A percentile compares a stretch with the other conserved stretches of the same genome.
Conservation (phyloP, 257 asterid species). For the Forsythia suspensa region DNA sequence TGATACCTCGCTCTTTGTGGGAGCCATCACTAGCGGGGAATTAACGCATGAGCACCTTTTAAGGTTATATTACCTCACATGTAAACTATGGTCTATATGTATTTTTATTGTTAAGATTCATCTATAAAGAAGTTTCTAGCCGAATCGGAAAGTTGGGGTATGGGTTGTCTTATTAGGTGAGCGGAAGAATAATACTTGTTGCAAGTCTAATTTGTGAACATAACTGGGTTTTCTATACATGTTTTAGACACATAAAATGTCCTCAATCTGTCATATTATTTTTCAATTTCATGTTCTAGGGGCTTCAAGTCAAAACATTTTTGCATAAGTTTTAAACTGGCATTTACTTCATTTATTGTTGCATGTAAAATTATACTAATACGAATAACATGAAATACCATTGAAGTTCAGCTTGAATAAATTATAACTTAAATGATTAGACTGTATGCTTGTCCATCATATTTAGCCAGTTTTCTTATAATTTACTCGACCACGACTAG, state of each 20-base stretch:
- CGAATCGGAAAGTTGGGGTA: not conserved
- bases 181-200: not conserved
- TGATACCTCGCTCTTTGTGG: slow-evolving; percentile 75
- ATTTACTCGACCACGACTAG: not conserved
- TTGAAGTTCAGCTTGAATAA: not conserved
- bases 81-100: not conserved
- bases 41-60: slow-evolving; percentile 81
- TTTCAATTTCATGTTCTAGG: not conserved
- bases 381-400: not conserved
- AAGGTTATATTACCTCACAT: slow-evolving; percentile 39
- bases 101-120: not conserved
- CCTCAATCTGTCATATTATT: not conserved
- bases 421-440: not conserved
- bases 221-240: not conserved
- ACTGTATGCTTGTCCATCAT: not conserved
- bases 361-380: not conserved
- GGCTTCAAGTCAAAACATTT: not conserved
- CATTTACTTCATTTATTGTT: not conserved
- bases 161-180: not conserved
- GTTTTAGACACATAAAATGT: not conserved
- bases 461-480: not conserved
- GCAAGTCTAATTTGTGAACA: not conserved
- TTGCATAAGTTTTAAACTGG: not conserved
- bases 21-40: slow-evolving; percentile 97
- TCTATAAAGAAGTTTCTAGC: not conserved